Evolutionary conservation across 257 asterid species (phyloP).

Genomic region (Ocimum tenuiflorum): DNA sequence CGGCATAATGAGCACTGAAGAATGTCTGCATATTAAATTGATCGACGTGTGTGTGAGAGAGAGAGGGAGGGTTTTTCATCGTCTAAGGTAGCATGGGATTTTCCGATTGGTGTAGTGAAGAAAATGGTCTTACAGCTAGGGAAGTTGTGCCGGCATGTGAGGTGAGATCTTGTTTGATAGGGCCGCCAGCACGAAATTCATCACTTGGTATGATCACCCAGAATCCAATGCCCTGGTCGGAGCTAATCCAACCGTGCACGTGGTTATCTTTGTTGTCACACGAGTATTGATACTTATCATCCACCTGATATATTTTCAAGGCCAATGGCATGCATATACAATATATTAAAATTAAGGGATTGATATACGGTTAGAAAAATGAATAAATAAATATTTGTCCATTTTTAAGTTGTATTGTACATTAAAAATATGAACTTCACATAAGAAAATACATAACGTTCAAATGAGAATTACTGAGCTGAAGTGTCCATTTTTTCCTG

Average conservation of each 20-base stretch:
- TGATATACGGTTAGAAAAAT: no score
- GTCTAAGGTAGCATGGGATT: background rate
- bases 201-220: slow-evolving; percentile 71
- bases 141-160: slow-evolving; percentile 58
- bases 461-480: no score
- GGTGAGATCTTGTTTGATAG: slow-evolving; percentile 54
- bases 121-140: slow-evolving; percentile 28
- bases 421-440: no score
- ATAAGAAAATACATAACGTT: no score
- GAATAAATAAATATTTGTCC: no score
- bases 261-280: slow-evolving; percentile 41
- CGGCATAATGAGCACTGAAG: slow-evolving; percentile 54
- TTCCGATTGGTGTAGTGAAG: background rate
- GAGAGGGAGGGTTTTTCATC: no score
- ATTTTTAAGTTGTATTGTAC: no score
- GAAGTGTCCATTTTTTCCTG: no score
- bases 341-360: no score
- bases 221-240: slow-evolving; percentile 30
- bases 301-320: slow-evolving; percentile 32
- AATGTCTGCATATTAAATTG: slow-evolving; percentile 31
- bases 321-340: no score
- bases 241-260: slow-evolving; percentile 69
- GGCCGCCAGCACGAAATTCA: slow-evolving; percentile 64
- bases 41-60: no score
- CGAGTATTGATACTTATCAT: slow-evolving; percentile 64